These are phyloP conservation scores for Vicia sativa DNA, from an alignment of 306 rosid species.

Conservation along the genomic window DNA sequence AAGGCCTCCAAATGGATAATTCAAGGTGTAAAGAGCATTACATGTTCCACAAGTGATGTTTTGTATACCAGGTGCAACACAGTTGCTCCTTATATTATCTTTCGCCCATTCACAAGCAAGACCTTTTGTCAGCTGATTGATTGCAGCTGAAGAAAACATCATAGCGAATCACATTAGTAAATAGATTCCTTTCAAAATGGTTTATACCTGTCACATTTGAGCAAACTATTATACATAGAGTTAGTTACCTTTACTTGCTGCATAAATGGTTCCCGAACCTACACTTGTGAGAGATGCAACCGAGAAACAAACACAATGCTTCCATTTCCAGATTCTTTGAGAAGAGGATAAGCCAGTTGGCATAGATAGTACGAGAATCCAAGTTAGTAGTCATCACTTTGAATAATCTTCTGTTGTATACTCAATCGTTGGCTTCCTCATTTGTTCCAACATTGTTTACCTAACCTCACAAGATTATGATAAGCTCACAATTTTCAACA, in stretches of 20 bases:
- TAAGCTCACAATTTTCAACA: constrained; percentile 2
- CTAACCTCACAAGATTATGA: constrained; percentile 47
- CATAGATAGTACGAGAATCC: constrained; percentile 69
- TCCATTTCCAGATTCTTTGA: constrained; percentile 78
- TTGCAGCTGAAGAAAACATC: constrained; percentile 68
- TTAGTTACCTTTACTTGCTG: constrained; percentile 71
- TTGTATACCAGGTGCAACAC: constrained; percentile 86
- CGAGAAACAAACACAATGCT: constrained; percentile 81
- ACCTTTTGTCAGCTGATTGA: constrained; percentile 75
- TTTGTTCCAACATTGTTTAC: constrained; percentile 86
- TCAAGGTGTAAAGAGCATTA: constrained; percentile 47
- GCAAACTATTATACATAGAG: constrained; percentile 27
- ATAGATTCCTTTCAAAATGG: constrained; percentile 17
- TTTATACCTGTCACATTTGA: constrained; percentile 13
- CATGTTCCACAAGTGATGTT: constrained; percentile 66
- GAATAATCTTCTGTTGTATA: constrained; percentile 69
- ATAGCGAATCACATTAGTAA: constrained; percentile 9
- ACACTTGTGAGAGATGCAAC: constrained; percentile 48
- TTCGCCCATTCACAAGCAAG: constrained; percentile 98
- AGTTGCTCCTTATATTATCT: constrained; percentile 80
- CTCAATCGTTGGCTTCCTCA: constrained; percentile 78
- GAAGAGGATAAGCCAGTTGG: constrained; percentile 81
- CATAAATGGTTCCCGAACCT: constrained; percentile 72
- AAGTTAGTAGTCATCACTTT: constrained; percentile 65
- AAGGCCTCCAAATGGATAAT: constrained; percentile 5